These are phyloP conservation scores for Curvularia sp. DNA, from an alignment of 2,329 filamentous ascomycete species.

Conservation along the genomic window DNA sequence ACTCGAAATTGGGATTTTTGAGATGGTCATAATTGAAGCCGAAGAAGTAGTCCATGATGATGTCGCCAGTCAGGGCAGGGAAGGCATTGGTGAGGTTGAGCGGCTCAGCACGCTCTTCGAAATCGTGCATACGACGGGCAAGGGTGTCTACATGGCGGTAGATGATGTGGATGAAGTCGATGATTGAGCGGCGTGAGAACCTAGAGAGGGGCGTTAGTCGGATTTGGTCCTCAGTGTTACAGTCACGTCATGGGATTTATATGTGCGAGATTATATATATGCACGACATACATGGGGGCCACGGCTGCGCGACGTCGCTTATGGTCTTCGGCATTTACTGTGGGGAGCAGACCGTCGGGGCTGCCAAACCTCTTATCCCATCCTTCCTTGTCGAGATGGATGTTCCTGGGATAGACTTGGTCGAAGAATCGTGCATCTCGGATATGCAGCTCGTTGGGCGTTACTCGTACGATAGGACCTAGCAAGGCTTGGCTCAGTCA, in stretches of 20 bases:
- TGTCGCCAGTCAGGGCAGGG: slow-evolving; percentile 55
- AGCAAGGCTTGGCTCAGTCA: slow-evolving; percentile 12
- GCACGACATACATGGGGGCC: slow-evolving; percentile 38
- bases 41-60: slow-evolving; percentile 56
- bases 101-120: slow-evolving; percentile 40
- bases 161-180: slow-evolving; percentile 49
- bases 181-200: slow-evolving; percentile 47
- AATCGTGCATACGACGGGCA: slow-evolving; percentile 39
- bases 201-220: slow-evolving; percentile 24
- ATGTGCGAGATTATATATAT: neutral
- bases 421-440: slow-evolving; percentile 52
- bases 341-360: slow-evolving; percentile 38
- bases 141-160: slow-evolving; percentile 46
- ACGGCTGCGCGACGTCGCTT: slow-evolving; percentile 44
- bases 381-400: slow-evolving; percentile 45
- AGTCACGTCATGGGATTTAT: neutral
- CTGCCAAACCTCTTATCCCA: slow-evolving; percentile 47
- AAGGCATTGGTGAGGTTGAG: slow-evolving; percentile 46
- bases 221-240: neutral
- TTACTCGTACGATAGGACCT: slow-evolving; percentile 55
- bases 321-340: slow-evolving; percentile 39
- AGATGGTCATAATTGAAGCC: slow-evolving; percentile 47
- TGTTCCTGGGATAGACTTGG: slow-evolving; percentile 43
- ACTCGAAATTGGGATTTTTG: slow-evolving; percentile 45
- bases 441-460: slow-evolving; percentile 54